These are phyloP conservation scores for Austropuccinia psidii DNA, from an alignment of 1,284 basidiomycete genomes.

Conservation along the genomic window DNA sequence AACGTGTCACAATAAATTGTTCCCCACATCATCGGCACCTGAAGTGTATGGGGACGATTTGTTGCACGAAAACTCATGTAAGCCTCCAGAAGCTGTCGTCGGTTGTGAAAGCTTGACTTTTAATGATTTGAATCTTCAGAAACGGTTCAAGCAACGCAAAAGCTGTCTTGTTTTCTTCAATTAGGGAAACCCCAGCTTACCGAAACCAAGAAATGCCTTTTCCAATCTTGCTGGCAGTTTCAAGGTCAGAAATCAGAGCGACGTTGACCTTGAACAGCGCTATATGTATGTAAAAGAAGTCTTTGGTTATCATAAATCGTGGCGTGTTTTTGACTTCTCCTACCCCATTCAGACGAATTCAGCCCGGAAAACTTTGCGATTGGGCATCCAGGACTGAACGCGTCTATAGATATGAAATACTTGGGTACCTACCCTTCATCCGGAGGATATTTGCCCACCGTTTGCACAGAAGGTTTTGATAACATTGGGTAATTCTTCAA, in stretches of 20 bases:
- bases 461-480: slow-evolving; percentile 14
- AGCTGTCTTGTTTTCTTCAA: slow-evolving; percentile 18
- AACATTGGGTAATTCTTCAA: slow-evolving; percentile 20
- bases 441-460: neutral
- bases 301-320: neutral
- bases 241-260: neutral
- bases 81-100: neutral
- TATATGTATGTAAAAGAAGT: neutral
- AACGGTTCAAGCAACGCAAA: slow-evolving; percentile 8
- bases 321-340: neutral
- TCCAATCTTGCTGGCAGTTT: slow-evolving; percentile 6
- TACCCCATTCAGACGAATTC: slow-evolving; percentile 8
- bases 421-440: neutral
- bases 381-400: slow-evolving; percentile 10
- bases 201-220: slow-evolving; percentile 16
- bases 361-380: slow-evolving; percentile 19
- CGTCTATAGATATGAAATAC: slow-evolving; percentile 1
- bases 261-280: slow-evolving; percentile 10
- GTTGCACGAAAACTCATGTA: slow-evolving; percentile 19
- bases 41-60: slow-evolving; percentile 24
- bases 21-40: neutral
- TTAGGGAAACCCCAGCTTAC: slow-evolving; percentile 14
- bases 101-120: neutral
- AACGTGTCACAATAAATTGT: no score
- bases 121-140: neutral